Base-by-base conservation (phyloP, 169 alveolate genomes). In the Cryptosporidium tyzzeri region DNA sequence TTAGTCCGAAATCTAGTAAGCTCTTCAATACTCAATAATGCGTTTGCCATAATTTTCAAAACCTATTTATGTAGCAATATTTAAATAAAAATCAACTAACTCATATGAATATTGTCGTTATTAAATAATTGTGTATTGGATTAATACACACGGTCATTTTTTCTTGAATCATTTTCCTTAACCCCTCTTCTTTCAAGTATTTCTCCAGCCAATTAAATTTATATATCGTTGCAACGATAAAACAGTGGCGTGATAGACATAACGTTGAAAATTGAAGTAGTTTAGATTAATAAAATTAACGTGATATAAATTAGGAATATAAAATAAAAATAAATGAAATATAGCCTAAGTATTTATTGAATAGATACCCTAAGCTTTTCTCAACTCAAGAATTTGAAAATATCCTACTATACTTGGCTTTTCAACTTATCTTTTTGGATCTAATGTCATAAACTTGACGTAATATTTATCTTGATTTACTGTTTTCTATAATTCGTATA, bases 1-100 rank as follows among this genome's bases (percentile, higher is more conserved):
- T 94, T 94, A 37, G 97, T 94, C 23, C 97, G 91, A 84, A 94
- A 94, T 35, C 96, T 92, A 48, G 93, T 94, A 53, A 94, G 86
- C 53, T 94, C 97, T 45, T 94, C 96, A 29, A 93, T 94, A 69
- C 97, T 94, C 31, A 94, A 92, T 39, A 94, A 86, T 37, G 96
- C 73, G 45, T 80, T 80, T 18, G 89, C 89, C 89, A 80, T 80
- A 23, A 58, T 59, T 62, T 18, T 44, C 69, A 80, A 80, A 62
- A 80, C 75, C 89, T 73, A 73, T 50, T 29, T 41, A 6, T 18
- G 18, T n/a, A 65, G 71, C 71, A 29, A 65, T 65, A 65, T 21
- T 35, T 0, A 65, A 65, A 12, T 26, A 31, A 65, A 65, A 65
- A 29, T 7, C 10, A 65, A 65, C 6, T 3, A 10, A 8, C 12